Conservation (phyloP, 2,329 filamentous ascomycete genomes). For the Simplicillium aogashimaense region DNA sequence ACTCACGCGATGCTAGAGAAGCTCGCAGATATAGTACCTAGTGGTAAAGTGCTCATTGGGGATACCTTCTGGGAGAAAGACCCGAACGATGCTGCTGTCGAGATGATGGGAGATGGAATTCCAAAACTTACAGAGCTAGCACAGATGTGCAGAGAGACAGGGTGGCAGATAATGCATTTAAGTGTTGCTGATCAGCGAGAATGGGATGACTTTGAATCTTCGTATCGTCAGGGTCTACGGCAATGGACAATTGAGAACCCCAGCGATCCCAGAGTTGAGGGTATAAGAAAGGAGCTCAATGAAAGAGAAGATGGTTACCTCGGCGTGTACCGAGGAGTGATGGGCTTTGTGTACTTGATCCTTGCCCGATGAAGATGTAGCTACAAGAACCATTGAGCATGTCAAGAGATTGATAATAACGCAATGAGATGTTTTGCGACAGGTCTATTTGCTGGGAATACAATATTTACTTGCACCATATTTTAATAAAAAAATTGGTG, state of each 20-base stretch:
- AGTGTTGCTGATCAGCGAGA: conserved; percentile 7
- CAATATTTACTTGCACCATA: too few relatives aligned
- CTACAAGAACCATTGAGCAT: too few relatives aligned
- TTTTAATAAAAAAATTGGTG: too few relatives aligned
- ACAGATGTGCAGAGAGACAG: conserved; percentile 4
- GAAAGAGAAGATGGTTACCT: conserved; percentile 5
- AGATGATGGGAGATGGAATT: conserved; percentile 4
- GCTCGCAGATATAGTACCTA: conserved; percentile 5
- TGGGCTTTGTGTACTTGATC: conserved; percentile 7
- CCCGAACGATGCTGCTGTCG: conserved; percentile 2
- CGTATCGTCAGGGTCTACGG: conserved; percentile 5
- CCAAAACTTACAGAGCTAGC: conserved; percentile 3
- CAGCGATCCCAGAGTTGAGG: neutral
- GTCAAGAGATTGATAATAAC: too few relatives aligned
- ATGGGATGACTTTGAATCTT: conserved; percentile 10
- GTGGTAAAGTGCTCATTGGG: conserved; percentile 7
- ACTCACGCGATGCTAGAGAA: conserved; percentile 5
- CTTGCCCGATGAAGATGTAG: conserved; percentile 7
- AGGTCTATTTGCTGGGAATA: too few relatives aligned
- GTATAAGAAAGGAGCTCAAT: conserved; percentile 1
- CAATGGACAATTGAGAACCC: conserved; percentile 6
- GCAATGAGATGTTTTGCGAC: too few relatives aligned
- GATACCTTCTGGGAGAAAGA: conserved; percentile 8
- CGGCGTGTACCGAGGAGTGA: conserved; percentile 2
- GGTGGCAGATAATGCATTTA: conserved; percentile 8